Conservation (phyloP, 352 stramenopile genomes). For the Pythium phragmitis region DNA sequence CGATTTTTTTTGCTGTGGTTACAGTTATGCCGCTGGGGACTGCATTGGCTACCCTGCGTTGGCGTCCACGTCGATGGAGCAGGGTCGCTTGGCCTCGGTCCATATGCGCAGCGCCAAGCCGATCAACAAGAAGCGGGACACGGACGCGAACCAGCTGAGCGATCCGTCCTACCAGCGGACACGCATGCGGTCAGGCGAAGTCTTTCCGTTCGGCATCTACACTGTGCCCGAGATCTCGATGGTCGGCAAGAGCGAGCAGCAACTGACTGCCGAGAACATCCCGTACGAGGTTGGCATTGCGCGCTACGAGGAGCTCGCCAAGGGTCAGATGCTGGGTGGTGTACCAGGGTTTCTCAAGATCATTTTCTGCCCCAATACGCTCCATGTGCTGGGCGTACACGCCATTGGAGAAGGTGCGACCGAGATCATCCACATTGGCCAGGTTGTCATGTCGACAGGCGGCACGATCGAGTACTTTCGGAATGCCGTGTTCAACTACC, state of each 20-base stretch:
- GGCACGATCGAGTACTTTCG: slow-evolving; percentile 89
- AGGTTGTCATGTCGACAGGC: slow-evolving; percentile 84
- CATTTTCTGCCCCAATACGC: slow-evolving; percentile 77
- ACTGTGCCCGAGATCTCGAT: slow-evolving; percentile 89
- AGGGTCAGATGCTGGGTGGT: slow-evolving; percentile 83
- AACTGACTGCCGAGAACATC: slow-evolving; percentile 72
- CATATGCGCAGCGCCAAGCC: slow-evolving; percentile 82
- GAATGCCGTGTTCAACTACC: slow-evolving; percentile 92
- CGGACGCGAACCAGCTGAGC: slow-evolving; percentile 44
- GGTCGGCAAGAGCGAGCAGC: slow-evolving; percentile 88
- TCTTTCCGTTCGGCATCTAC: slow-evolving; percentile 88
- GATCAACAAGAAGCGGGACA: slow-evolving; percentile 50
- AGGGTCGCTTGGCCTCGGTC: slow-evolving; percentile 81
- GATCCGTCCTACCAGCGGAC: slow-evolving; percentile 71
- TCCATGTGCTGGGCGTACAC: slow-evolving; percentile 78
- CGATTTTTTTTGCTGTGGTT: slow-evolving; percentile 4
- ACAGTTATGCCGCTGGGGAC: slow-evolving; percentile 87
- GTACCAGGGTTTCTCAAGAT: slow-evolving; percentile 83
- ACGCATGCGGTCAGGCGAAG: slow-evolving; percentile 83
- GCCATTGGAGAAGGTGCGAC: slow-evolving; percentile 84
- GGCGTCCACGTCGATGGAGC: slow-evolving; percentile 91
- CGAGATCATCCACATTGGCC: slow-evolving; percentile 90
- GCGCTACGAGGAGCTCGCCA: slow-evolving; percentile 82
- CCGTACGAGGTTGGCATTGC: slow-evolving; percentile 79
- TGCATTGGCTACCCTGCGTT: slow-evolving; percentile 89